Evolutionary conservation across 495 filamentous ascomycete species (phyloP).

Genomic region (Baudoinia panamericana): DNA sequence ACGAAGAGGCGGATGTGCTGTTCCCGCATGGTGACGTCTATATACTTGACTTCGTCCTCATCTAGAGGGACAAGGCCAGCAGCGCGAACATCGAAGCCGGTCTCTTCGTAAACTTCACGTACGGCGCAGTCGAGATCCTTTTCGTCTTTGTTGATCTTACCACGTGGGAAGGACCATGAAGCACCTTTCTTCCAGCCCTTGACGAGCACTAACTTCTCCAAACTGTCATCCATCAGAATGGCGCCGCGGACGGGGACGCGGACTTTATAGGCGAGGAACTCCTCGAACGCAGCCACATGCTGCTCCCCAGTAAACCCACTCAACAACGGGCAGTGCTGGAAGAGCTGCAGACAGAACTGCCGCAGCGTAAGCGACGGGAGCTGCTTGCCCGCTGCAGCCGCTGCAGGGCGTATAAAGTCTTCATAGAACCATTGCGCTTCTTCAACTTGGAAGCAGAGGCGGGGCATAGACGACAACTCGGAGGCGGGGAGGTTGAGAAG

Average conservation of each 20-base stretch:
- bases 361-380: constrained; percentile 74
- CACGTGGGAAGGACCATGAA: constrained; percentile 90
- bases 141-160: constrained; percentile 96
- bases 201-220: constrained; percentile 85
- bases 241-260: constrained; percentile 86
- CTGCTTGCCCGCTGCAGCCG: constrained; percentile 39
- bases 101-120: constrained; percentile 91
- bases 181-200: constrained; percentile 96
- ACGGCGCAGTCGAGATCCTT: constrained; percentile 83
- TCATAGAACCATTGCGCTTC: constrained; percentile 99
- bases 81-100: constrained; percentile 65
- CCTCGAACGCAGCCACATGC: constrained; percentile 67
- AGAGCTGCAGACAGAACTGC: constrained; percentile 73
- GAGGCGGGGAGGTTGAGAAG: constrained; percentile 88
- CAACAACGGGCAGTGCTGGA: constrained; percentile 81
- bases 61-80: constrained; percentile 58
- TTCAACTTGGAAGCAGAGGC: constrained; percentile 96
- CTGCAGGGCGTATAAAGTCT: constrained; percentile 83
- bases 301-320: constrained; percentile 63
- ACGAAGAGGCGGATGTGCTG: constrained; percentile 88
- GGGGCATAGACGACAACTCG: constrained; percentile 77
- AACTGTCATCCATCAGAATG: constrained; percentile 76
- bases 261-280: constrained; percentile 87
- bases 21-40: constrained; percentile 78
- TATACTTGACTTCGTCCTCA: constrained; percentile 54